phyloP scores from a whole-genome alignment of 179 eudicot species.

The Beta lomatogona region DNA sequence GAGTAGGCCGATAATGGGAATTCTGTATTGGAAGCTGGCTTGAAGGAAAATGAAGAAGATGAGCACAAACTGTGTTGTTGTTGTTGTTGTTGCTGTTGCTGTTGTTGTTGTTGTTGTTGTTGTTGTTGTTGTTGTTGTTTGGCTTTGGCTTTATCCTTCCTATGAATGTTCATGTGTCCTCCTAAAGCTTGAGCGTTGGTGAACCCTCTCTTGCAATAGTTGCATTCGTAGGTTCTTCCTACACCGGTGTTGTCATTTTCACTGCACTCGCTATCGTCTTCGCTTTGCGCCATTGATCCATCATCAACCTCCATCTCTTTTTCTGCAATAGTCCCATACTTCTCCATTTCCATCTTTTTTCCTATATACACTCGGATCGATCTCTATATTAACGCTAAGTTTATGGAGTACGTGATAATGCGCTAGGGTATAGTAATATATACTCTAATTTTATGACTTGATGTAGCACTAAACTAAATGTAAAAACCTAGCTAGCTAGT shows the following conservation, averaged over 20 bases:
- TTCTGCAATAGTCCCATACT: conserved; percentile 5
- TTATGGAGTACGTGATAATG: too few species aligned
- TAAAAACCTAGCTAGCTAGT: not conserved
- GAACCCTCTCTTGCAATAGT: conserved; percentile 89
- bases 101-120: conserved; percentile 34
- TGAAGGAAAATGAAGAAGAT: conserved; percentile 26
- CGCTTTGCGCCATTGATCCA: conserved; percentile 6
- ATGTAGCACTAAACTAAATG: not conserved
- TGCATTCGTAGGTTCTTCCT: conserved; percentile 49
- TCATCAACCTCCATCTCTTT: conserved; percentile 17
- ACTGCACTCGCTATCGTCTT: conserved; percentile 13
- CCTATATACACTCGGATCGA: too few species aligned
- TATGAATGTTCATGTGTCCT: conserved; percentile 93
- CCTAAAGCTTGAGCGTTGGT: conserved; percentile 95
- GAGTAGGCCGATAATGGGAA: conserved; percentile 12
- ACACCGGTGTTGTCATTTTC: conserved; percentile 28
- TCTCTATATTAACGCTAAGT: too few species aligned
- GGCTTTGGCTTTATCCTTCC: conserved; percentile 71
- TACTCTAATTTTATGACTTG: not conserved
- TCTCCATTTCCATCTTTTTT: conserved; percentile 13
- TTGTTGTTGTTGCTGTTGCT: conserved; percentile 36
- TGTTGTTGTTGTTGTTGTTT: conserved; percentile 43
- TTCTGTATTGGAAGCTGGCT: not conserved
- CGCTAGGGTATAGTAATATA: too few species aligned
- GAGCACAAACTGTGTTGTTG: conserved; percentile 18